Conservation (phyloP, 1,284 basidiomycete genomes). For the Malassezia yamatoensis region DNA sequence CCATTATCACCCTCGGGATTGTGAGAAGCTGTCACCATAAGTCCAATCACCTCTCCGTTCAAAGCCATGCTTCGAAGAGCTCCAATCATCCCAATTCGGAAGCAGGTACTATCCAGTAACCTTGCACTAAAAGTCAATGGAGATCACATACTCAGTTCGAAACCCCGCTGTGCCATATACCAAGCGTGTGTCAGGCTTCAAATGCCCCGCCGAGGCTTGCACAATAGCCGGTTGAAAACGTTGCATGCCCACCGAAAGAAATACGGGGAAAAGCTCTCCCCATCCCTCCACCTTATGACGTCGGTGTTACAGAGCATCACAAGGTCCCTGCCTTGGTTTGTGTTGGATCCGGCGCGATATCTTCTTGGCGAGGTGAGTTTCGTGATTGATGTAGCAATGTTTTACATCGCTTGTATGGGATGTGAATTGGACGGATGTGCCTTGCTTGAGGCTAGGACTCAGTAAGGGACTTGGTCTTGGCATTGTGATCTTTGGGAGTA, state of each 20-base stretch:
- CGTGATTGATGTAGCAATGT: constrained; percentile 54
- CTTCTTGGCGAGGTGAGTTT: constrained; percentile 57
- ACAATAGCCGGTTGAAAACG: not conserved
- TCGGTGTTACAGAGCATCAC: constrained; percentile 50
- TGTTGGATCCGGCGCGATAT: constrained; percentile 67
- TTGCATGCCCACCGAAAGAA: not conserved
- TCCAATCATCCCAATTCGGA: constrained; percentile 82
- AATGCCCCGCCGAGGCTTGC: constrained; percentile 44
- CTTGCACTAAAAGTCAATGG: constrained; percentile 50
- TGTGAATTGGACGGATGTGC: constrained; percentile 66
- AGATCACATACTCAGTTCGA: constrained; percentile 56
- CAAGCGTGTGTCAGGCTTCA: constrained; percentile 53
- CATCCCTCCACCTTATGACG: constrained; percentile 43
- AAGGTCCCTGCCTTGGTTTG: constrained; percentile 62
- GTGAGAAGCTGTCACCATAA: constrained; percentile 98
- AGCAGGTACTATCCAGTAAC: constrained; percentile 80
- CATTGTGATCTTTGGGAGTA: constrained; percentile 81
- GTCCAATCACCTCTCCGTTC: constrained; percentile 80
- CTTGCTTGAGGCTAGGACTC: constrained; percentile 79
- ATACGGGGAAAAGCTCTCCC: not conserved
- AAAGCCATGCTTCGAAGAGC: constrained; percentile 79
- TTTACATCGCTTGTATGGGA: constrained; percentile 82
- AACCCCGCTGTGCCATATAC: constrained; percentile 93
- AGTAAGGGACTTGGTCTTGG: constrained; percentile 87
- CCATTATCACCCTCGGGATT: constrained; percentile 99